A percentile compares a stretch with the other conserved stretches of the same genome.
Conservation (phyloP, 352 stramenopile genomes). For the Phytophthora ramorum region DNA sequence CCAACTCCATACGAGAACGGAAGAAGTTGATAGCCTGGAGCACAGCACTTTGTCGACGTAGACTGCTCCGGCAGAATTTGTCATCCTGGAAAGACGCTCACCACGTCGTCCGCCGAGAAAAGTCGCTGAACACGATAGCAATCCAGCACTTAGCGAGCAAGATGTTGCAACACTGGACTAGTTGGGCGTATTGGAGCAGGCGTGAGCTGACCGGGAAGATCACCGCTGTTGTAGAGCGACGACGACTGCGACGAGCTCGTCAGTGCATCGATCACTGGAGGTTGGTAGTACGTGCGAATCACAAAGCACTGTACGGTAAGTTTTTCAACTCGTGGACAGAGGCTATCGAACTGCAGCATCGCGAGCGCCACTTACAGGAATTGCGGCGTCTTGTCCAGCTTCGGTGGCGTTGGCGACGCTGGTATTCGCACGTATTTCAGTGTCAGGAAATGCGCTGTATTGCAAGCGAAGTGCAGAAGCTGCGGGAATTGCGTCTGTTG, state of each 20-base stretch:
- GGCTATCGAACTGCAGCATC: slow-evolving; percentile 17
- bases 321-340: slow-evolving; percentile 28
- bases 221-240: slow-evolving; percentile 8
- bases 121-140: slow-evolving; percentile 6
- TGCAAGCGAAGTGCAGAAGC: not conserved
- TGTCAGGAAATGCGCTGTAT: slow-evolving; percentile 8
- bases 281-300: not conserved
- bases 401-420: slow-evolving; percentile 32
- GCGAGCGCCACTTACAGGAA: slow-evolving; percentile 13
- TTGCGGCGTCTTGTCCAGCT: slow-evolving; percentile 24
- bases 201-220: slow-evolving; percentile 22
- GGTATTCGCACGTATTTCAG: slow-evolving; percentile 3
- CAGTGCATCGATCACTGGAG: slow-evolving; percentile 26
- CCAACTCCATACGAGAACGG: not conserved
- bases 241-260: slow-evolving; percentile 3
- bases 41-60: slow-evolving; percentile 1
- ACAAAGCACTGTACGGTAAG: slow-evolving; percentile 9
- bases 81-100: slow-evolving; percentile 21
- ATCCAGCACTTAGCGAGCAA: slow-evolving; percentile 17
- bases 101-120: not conserved
- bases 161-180: slow-evolving; percentile 34
- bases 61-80: slow-evolving; percentile 6
- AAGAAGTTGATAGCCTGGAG: slow-evolving; percentile 5
- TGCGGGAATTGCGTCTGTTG: slow-evolving; percentile 12
- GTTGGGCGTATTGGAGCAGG: slow-evolving; percentile 36